Conservation (phyloP, 140 eudicot species). For the Anethum foeniculum region DNA sequence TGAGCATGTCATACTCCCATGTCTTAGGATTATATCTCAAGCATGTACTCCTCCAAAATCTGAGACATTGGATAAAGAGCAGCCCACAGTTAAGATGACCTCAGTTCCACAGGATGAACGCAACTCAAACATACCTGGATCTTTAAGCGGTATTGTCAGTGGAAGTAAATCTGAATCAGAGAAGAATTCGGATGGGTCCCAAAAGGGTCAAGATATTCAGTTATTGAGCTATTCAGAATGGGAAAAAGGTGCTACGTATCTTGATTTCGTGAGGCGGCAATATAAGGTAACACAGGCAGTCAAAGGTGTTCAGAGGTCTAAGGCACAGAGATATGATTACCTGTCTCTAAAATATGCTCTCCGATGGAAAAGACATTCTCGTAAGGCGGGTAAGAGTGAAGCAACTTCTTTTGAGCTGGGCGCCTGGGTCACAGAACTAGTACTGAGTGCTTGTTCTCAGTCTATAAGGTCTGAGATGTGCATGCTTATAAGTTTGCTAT, state of each 20-base stretch:
- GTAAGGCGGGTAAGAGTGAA: conserved; percentile 47
- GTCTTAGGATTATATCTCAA: conserved; percentile 86
- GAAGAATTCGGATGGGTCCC: conserved; percentile 74
- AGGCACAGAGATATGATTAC: conserved; percentile 67
- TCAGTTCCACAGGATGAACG: conserved; percentile 43
- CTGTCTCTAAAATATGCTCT: conserved; percentile 84
- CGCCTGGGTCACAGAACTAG: conserved; percentile 99
- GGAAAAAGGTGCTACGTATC: conserved; percentile 97
- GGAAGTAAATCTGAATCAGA: conserved; percentile 57
- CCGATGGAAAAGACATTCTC: conserved; percentile 84
- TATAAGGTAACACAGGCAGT: conserved; percentile 66
- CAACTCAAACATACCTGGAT: conserved; percentile 33
- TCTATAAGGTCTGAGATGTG: conserved; percentile 99
- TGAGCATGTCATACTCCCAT: conserved; percentile 92
- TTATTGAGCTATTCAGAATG: conserved; percentile 90
- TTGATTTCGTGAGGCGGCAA: conserved; percentile 97
- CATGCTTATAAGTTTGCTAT: conserved; percentile 82
- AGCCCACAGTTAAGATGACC: conserved; percentile 36
- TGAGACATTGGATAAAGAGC: conserved; percentile 74
- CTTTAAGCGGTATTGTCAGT: conserved; percentile 28
- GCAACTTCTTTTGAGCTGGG: conserved; percentile 86
- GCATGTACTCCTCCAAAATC: conserved; percentile 99
- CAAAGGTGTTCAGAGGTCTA: conserved; percentile 57
- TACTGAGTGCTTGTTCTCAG: conserved; percentile 97
- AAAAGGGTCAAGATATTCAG: conserved; percentile 75